Percentiles rank a stretch among this genome's conserved stretches.
Evolutionary conservation across 192 early-diverging fungal genomes (phyloP).

Genomic region (Oehlia diaphana): DNA sequence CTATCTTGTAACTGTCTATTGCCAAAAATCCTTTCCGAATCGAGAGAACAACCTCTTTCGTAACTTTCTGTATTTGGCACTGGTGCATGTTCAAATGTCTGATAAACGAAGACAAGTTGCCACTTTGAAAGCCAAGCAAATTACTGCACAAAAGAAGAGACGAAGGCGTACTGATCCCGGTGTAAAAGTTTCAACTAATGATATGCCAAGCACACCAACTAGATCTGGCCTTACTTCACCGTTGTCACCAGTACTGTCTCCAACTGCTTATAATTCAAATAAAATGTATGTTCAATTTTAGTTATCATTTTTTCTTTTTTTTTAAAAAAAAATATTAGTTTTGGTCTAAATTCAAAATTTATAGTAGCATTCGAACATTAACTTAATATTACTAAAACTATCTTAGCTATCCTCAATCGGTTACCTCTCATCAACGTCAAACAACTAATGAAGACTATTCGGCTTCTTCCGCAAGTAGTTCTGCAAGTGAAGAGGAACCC

Average conservation of each 20-base stretch:
- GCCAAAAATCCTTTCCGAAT: neutral
- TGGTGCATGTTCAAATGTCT: constrained; percentile 17
- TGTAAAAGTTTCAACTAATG: neutral
- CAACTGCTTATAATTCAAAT: neutral
- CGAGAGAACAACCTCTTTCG: constrained; percentile 31
- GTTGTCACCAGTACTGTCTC: constrained; percentile 6
- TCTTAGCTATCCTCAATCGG: constrained; percentile 12
- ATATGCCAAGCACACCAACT: neutral
- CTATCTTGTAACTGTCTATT: neutral
- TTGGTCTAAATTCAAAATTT: neutral
- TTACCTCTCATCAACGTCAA: neutral
- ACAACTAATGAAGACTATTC: neutral
- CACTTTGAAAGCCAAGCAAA: constrained; percentile 25
- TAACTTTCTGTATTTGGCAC: constrained; percentile 27
- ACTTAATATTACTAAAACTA: neutral
- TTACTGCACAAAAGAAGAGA: constrained; percentile 28
- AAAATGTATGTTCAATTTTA: constrained; percentile 17
- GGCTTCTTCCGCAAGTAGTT: constrained; percentile 2
- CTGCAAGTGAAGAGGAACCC: constrained; percentile 30
- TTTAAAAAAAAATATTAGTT: neutral
- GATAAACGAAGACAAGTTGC: constrained; percentile 29
- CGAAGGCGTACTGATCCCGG: constrained; percentile 16
- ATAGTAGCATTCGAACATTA: neutral
- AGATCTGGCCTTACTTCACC: neutral
- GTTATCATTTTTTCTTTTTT: neutral